phyloP scores from a whole-genome alignment of 768 basidiomycete genomes.

The Asterophora lycoperdoides region DNA sequence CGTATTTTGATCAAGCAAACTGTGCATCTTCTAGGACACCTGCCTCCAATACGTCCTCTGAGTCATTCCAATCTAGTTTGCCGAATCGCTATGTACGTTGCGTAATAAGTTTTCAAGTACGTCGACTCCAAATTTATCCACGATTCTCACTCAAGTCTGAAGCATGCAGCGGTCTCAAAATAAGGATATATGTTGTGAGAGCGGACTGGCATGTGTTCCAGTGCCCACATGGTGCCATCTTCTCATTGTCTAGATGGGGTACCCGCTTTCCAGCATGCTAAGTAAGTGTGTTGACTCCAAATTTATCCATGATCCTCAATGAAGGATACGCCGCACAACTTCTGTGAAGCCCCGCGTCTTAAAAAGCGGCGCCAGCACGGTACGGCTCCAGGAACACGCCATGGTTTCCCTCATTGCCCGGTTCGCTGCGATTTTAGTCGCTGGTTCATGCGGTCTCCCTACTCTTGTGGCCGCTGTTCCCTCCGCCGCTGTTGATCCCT shows the following conservation, averaged over 20 bases:
- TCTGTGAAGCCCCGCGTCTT: background rate
- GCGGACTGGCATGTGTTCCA: background rate
- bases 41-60: conserved; percentile 27
- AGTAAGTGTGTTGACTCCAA: background rate
- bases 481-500: conserved; percentile 33
- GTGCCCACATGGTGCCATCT: conserved; percentile 3
- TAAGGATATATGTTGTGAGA: no score
- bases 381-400: background rate
- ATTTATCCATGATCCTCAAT: background rate
- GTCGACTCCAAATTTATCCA: background rate
- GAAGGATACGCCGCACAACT: conserved; percentile 1
- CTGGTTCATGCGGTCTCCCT: conserved; percentile 9
- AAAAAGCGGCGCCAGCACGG: no score
- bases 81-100: background rate
- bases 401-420: conserved; percentile 1
- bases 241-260: conserved; percentile 3
- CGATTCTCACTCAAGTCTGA: no score
- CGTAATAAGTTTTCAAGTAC: conserved; percentile 11
- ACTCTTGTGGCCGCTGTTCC: conserved; percentile 15
- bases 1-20: background rate
- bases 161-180: no score
- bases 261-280: conserved; percentile 1
- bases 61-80: background rate
- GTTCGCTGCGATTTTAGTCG: conserved; percentile 1
- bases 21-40: conserved; percentile 27